These are phyloP conservation scores for Aegle marmelos DNA, from an alignment of 345 rosid species.

Conservation along the genomic window DNA sequence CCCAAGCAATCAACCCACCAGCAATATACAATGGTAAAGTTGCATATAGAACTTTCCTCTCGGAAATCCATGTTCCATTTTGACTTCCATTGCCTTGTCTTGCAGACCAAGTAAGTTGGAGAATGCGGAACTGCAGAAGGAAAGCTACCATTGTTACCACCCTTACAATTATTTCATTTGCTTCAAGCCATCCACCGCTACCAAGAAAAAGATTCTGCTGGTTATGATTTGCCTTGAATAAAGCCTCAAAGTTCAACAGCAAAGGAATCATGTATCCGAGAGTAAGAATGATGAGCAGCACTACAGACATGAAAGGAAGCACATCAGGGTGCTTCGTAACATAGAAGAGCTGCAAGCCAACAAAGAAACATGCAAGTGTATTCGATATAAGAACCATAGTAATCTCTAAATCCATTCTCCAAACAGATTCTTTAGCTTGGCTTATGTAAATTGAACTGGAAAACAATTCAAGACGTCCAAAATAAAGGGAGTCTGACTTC, in stretches of 20 bases:
- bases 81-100: slow-evolving; percentile 40
- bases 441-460: slow-evolving; percentile 50
- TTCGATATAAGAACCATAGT: slow-evolving; percentile 69
- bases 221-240: slow-evolving; percentile 39
- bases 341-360: slow-evolving; percentile 72
- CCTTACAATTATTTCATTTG: slow-evolving; percentile 76
- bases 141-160: slow-evolving; percentile 80
- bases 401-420: slow-evolving; percentile 93
- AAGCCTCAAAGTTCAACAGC: slow-evolving; percentile 72
- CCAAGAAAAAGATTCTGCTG: slow-evolving; percentile 58
- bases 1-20: slow-evolving; percentile 69
- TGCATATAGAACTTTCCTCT: slow-evolving; percentile 54
- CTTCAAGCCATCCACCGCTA: slow-evolving; percentile 81
- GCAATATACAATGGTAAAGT: slow-evolving; percentile 58
- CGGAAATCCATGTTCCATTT: slow-evolving; percentile 50
- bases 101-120: slow-evolving; percentile 72
- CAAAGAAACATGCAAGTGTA: slow-evolving; percentile 64
- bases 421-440: slow-evolving; percentile 72
- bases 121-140: slow-evolving; percentile 74
- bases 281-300: slow-evolving; percentile 62
- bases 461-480: slow-evolving; percentile 49
- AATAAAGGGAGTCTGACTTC: slow-evolving; percentile 62
- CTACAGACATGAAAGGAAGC: slow-evolving; percentile 64
- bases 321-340: slow-evolving; percentile 67
- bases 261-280: slow-evolving; percentile 81